Evolutionary conservation across 257 asterid species (phyloP).

Genomic region (Solanum virginianum): DNA sequence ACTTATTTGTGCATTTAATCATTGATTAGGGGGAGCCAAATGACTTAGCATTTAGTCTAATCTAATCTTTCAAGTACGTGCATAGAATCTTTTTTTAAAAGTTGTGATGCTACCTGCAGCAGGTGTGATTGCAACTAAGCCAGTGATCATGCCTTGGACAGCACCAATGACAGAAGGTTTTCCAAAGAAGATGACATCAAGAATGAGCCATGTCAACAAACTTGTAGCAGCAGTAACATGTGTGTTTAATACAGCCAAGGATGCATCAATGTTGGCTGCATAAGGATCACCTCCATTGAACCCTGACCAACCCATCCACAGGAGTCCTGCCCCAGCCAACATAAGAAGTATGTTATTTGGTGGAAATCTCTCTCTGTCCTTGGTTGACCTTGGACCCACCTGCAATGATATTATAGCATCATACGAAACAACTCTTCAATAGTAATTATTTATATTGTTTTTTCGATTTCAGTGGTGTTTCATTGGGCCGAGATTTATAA

Average conservation of each 20-base stretch:
- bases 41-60: not conserved
- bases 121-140: slow-evolving; percentile 55
- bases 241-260: slow-evolving; percentile 56
- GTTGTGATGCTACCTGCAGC: slow-evolving; percentile 43
- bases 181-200: slow-evolving; percentile 36
- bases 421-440: not conserved
- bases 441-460: not conserved
- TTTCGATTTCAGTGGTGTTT: not conserved
- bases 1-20: not conserved
- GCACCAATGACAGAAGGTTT: slow-evolving; percentile 56
- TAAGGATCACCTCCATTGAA: slow-evolving; percentile 77
- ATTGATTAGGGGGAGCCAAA: not conserved
- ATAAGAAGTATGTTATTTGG: slow-evolving; percentile 56
- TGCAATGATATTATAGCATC: not conserved
- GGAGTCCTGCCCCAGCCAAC: slow-evolving; percentile 64
- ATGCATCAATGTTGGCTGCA: slow-evolving; percentile 43
- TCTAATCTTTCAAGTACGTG: not conserved
- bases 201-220: slow-evolving; percentile 48
- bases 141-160: slow-evolving; percentile 65
- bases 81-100: not conserved
- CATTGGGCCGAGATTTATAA: not conserved
- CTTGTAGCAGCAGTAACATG: slow-evolving; percentile 56
- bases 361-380: slow-evolving; percentile 58
- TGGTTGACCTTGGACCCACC: slow-evolving; percentile 61
- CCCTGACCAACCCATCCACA: slow-evolving; percentile 78